Evolutionary conservation across 1,139 yeast species (phyloP), one percentile per base, ranked within the genome.

Genomic region (Candida freyschussii): DNA sequence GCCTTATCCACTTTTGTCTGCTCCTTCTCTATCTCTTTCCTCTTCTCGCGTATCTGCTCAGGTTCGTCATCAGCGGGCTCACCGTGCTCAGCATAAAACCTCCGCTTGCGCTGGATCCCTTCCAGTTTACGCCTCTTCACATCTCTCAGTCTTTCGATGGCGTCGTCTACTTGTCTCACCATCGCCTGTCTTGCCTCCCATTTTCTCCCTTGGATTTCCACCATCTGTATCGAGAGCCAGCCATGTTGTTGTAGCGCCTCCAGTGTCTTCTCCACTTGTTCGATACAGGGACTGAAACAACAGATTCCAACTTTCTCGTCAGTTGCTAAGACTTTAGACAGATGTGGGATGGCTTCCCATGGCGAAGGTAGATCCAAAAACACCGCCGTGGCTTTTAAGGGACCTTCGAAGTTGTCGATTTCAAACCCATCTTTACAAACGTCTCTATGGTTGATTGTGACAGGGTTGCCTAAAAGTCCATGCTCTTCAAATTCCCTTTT

Each of bases 231-330:
- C 24, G 75, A 72, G n/a, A 73, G 70, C 95, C 96, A 93, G 1
- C 95, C 96, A 32, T 77, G 60, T 21, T 66, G 71, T 45, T 80
- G 78, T 39, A 93, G 64, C 0, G 83, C 80, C 45, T 73, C 79
- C 10, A 91, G 77, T 0, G 97, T 83, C 50, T 83, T 78, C 38
- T 80, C 80, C 4, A 93, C 98, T 62, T 93, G 99, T 59, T 93
- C 99, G 34, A 93, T 85, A 59, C 99, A 93, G 8, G 99, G 99
- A 21, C 95, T 84, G 56, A 91, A 91, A 57, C 97, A 91, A 60
- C 98, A 91, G 33, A 91, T 70, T 3, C 82, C 78, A 10, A 77
- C 81, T 26, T 69, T 63, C 38, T 68, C 64, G 16, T 62, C 62
- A 7, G 60, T 56, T n/a, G 82, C 62, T 13, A 85, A 68, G 5